phyloP scores from a whole-genome alignment of 805 yeast genomes.

The Candida orba region DNA sequence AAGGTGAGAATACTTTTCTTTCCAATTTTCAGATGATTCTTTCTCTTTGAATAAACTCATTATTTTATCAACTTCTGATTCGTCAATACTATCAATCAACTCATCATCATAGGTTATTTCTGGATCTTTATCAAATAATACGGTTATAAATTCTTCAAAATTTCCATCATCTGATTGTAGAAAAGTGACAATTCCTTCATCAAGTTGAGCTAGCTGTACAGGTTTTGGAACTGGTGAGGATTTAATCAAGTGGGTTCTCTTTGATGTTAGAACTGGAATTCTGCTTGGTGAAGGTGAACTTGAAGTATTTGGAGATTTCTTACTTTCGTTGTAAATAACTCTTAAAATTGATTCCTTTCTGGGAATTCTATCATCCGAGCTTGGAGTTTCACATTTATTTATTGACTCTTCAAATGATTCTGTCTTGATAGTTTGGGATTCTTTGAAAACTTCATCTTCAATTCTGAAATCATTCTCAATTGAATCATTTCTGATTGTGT shows the following conservation, averaged over 20 bases:
- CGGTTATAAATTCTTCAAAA: slow-evolving; percentile 12
- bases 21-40: slow-evolving; percentile 22
- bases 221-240: background rate
- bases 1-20: slow-evolving; percentile 8
- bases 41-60: slow-evolving; percentile 8
- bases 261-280: background rate
- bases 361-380: slow-evolving; percentile 1
- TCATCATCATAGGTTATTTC: slow-evolving; percentile 6
- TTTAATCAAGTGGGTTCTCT: background rate
- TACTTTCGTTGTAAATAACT: slow-evolving; percentile 3
- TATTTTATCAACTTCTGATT: slow-evolving; percentile 7
- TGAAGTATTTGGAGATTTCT: background rate
- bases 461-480: too few species aligned
- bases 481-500: too few species aligned
- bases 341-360: slow-evolving; percentile 6
- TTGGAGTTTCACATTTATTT: background rate
- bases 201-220: background rate
- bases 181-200: background rate
- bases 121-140: slow-evolving; percentile 18
- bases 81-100: slow-evolving; percentile 3
- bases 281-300: background rate
- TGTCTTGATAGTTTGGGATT: background rate
- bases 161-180: background rate
- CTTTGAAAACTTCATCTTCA: too few species aligned
- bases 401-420: background rate